phyloP scores from a whole-genome alignment of 176 grass and related monocot species.

The Zizania latifolia region DNA sequence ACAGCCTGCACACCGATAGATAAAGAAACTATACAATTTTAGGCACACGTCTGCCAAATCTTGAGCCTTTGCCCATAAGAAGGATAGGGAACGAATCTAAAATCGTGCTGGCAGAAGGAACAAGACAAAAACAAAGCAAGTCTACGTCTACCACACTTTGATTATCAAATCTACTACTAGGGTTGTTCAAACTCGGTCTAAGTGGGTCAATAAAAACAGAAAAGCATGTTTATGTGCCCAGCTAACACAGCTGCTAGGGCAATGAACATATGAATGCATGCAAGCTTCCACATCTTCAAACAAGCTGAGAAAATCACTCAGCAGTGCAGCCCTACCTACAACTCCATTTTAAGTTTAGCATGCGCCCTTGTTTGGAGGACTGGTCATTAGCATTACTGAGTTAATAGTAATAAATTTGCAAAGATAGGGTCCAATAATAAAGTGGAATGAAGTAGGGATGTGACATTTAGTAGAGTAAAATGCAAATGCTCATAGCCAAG shows the following conservation, averaged over 20 bases:
- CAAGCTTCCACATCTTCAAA: too few species aligned
- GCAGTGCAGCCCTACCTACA: neutral
- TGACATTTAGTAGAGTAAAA: neutral
- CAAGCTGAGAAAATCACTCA: neutral
- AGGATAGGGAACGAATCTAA: neutral
- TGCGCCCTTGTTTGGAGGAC: neutral
- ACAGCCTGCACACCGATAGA: neutral
- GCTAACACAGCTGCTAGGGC: too few species aligned
- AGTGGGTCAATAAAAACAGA: too few species aligned
- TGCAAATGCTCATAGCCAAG: neutral
- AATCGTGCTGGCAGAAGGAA: neutral
- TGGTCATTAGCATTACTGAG: slow-evolving; percentile 7
- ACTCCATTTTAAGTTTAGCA: neutral
- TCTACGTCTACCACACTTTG: too few species aligned
- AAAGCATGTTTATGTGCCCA: too few species aligned
- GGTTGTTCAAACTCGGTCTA: too few species aligned
- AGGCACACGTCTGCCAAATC: neutral
- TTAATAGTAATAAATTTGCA: too few species aligned
- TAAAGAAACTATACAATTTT: neutral
- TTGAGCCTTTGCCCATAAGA: neutral
- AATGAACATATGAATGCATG: too few species aligned
- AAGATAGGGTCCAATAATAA: neutral
- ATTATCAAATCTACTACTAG: too few species aligned
- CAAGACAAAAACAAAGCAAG: neutral
- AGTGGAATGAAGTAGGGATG: neutral